Percentiles rank a stretch among this genome's conserved stretches.
Conservation (phyloP, 805 yeast species). For the Pichia occidentalis region DNA sequence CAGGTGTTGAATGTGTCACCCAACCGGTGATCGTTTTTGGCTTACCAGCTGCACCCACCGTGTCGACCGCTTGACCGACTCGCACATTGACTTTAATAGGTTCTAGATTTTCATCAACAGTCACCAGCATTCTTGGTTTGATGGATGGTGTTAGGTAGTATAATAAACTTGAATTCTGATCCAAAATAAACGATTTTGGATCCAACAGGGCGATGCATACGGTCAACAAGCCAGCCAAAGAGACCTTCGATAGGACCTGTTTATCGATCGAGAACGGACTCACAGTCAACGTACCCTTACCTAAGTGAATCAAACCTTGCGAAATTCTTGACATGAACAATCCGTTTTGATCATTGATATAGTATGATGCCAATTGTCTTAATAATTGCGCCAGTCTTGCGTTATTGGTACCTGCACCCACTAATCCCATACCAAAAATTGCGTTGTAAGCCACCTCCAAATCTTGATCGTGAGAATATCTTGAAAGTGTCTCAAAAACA, state of each 20-base stretch:
- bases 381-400: constrained; percentile 95
- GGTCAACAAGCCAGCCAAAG: constrained; percentile 84
- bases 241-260: constrained; percentile 76
- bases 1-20: constrained; percentile 99
- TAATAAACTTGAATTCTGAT: constrained; percentile 68
- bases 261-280: constrained; percentile 89
- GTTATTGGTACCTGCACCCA: constrained; percentile 98
- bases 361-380: constrained; percentile 91
- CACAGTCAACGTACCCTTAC: constrained; percentile 90
- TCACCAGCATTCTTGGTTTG: constrained; percentile 86
- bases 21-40: constrained; percentile 99
- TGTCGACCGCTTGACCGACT: constrained; percentile 98
- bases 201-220: constrained; percentile 78
- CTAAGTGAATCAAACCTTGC: constrained; percentile 90
- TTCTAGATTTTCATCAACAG: constrained; percentile 85
- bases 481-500: constrained; percentile 90
- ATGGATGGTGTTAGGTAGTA: constrained; percentile 83
- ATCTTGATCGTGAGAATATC: constrained; percentile 95
- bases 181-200: constrained; percentile 75
- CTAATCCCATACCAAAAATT: constrained; percentile 93
- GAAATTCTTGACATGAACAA: constrained; percentile 90
- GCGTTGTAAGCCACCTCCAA: constrained; percentile 91
- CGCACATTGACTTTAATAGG: constrained; percentile 94
- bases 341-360: constrained; percentile 83
- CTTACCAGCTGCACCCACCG: constrained; percentile 98